phyloP scores from a whole-genome alignment of 164 flowering plant genomes.

The Sextonia rubra region DNA sequence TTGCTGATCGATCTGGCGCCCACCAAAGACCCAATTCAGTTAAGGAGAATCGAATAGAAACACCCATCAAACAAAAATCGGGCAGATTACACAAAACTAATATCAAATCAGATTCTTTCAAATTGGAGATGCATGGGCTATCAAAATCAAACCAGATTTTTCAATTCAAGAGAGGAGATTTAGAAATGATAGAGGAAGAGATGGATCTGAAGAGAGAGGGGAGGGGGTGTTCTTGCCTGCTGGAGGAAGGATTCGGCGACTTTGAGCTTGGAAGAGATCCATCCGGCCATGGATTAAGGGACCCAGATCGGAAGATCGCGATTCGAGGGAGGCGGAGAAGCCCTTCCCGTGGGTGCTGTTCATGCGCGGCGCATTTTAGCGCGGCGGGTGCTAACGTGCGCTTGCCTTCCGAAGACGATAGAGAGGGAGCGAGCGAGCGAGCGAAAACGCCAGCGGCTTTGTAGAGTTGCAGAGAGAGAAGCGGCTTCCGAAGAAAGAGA shows the following conservation, averaged over 20 bases:
- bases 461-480: neutral
- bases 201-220: neutral
- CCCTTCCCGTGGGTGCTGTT: neutral
- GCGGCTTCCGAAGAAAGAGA: neutral
- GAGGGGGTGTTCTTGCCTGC: conserved; percentile 44
- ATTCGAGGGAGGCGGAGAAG: too few species aligned
- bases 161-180: neutral
- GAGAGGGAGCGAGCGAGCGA: neutral
- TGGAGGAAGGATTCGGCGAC: conserved; percentile 86
- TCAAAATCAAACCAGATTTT: too few species aligned
- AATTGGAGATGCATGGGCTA: too few species aligned
- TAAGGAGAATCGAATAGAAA: neutral
- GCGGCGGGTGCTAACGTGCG: neutral
- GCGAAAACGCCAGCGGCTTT: neutral
- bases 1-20: conserved; percentile 81
- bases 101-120: too few species aligned
- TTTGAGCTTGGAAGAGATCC: conserved; percentile 98
- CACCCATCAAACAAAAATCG: too few species aligned
- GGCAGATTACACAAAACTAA: too few species aligned
- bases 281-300: conserved; percentile 44
- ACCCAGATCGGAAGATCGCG: too few species aligned
- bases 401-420: neutral
- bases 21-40: too few species aligned
- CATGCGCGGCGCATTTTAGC: conserved; percentile 13
- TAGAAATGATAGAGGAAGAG: neutral